Conservation (phyloP, 768 basidiomycete species). For the Leucocoprinus birnbaumii region DNA sequence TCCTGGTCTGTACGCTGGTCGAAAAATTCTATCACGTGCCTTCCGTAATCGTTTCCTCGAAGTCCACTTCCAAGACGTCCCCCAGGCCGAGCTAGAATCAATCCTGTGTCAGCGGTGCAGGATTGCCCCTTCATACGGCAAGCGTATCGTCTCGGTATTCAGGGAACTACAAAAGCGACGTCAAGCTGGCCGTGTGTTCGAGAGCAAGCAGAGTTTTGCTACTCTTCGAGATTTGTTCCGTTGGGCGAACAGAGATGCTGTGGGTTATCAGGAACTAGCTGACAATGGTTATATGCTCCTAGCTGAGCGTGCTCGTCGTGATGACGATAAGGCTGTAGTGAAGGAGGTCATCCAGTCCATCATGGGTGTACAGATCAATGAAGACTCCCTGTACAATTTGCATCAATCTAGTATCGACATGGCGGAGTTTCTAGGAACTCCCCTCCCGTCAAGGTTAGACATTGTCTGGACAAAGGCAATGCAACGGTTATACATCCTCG, state of each 20-base stretch:
- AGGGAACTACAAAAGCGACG: conserved; percentile 90
- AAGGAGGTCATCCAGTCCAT: conserved; percentile 90
- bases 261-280: conserved; percentile 89
- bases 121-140: conserved; percentile 92
- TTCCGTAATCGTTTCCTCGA: conserved; percentile 98
- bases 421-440: conserved; percentile 50
- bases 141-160: conserved; percentile 89
- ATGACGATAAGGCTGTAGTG: conserved; percentile 85
- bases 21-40: conserved; percentile 92
- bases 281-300: conserved; percentile 97
- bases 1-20: conserved; percentile 90
- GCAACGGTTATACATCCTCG: conserved; percentile 83
- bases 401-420: conserved; percentile 38
- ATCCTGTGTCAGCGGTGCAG: conserved; percentile 91
- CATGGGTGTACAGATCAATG: conserved; percentile 86
- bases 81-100: conserved; percentile 87
- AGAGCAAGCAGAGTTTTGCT: conserved; percentile 95
- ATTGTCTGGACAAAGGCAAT: conserved; percentile 93
- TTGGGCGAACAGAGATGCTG: conserved; percentile 90
- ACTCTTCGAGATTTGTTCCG: conserved; percentile 96
- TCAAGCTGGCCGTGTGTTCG: conserved; percentile 89
- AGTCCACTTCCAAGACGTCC: conserved; percentile 96
- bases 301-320: conserved; percentile 82
- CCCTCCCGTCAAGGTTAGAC: conserved; percentile 43
- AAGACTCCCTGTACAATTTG: conserved; percentile 62